These are phyloP conservation scores for Melanopsichium pennsylvanicum DNA, from an alignment of 1,284 basidiomycete species.

Conservation along the genomic window DNA sequence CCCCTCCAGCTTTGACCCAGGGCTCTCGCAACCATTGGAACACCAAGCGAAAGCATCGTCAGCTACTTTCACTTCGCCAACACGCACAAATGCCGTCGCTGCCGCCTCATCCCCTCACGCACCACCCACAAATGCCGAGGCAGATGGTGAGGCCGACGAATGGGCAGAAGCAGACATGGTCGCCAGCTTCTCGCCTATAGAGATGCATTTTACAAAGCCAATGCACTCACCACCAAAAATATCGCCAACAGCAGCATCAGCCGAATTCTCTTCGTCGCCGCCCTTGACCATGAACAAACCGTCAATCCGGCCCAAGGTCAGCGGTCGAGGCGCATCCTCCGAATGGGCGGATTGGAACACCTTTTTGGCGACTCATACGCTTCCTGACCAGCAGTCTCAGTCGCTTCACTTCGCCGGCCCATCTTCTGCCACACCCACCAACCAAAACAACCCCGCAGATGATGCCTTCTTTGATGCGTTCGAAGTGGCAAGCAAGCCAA, in stretches of 20 bases:
- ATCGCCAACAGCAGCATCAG: background rate
- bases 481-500: conserved; percentile 32
- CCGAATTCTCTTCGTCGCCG: too few species aligned
- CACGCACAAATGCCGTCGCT: conserved; percentile 2
- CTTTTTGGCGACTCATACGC: conserved; percentile 32
- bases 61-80: conserved; percentile 9
- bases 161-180: conserved; percentile 50
- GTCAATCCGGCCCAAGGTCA: conserved; percentile 12
- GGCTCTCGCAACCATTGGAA: conserved; percentile 19
- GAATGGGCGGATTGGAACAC: conserved; percentile 43
- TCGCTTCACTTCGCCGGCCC: background rate
- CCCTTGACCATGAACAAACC: background rate
- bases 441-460: conserved; percentile 32
- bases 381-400: conserved; percentile 19
- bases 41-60: conserved; percentile 17
- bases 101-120: conserved; percentile 4
- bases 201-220: conserved; percentile 4
- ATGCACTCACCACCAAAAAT: background rate
- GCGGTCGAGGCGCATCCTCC: conserved; percentile 26
- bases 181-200: conserved; percentile 44
- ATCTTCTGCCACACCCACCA: background rate
- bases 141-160: conserved; percentile 25
- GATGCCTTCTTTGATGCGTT: conserved; percentile 52
- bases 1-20: conserved; percentile 31
- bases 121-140: background rate